phyloP scores from a whole-genome alignment of 163 green algal species.

The Chlamydomonas reinhardtii region DNA sequence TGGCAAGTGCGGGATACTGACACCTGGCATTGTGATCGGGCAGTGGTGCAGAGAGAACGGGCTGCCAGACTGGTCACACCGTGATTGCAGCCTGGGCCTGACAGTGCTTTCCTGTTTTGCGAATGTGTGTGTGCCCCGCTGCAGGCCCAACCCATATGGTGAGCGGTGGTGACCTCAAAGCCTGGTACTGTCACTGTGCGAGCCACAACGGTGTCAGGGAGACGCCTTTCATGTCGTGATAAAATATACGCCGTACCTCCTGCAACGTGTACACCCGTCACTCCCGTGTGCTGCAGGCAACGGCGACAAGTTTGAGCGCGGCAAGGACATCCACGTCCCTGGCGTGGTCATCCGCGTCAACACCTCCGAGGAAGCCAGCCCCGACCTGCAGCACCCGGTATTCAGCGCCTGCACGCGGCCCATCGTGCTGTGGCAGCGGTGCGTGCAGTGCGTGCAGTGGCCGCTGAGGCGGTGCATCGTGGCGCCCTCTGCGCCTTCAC shows the following conservation, averaged over 20 bases:
- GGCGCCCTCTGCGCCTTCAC: no score
- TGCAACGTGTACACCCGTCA: no score
- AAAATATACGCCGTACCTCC: no score
- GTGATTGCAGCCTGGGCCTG: neutral
- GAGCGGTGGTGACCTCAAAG: no score
- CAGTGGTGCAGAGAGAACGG: no score
- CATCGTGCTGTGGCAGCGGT: constrained; percentile 30
- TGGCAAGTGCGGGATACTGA: neutral
- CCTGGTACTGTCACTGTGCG: no score
- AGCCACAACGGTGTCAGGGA: no score
- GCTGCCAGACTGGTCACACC: no score
- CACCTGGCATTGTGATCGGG: no score
- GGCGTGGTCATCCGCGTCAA: constrained; percentile 6
- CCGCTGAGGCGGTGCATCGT: no score
- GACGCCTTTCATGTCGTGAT: no score
- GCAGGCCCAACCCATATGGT: no score
- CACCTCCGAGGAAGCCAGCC: constrained; percentile 4
- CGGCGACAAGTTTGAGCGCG: constrained; percentile 37
- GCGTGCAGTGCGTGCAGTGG: neutral
- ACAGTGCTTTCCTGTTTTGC: neutral
- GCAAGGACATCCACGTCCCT: neutral
- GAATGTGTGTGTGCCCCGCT: neutral
- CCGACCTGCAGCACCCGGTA: constrained; percentile 7
- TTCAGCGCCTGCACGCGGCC: constrained; percentile 40
- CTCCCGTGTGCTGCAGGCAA: constrained; percentile 32